phyloP scores from a whole-genome alignment of 108 stramenopile species.

The Nitzschia sp. region DNA sequence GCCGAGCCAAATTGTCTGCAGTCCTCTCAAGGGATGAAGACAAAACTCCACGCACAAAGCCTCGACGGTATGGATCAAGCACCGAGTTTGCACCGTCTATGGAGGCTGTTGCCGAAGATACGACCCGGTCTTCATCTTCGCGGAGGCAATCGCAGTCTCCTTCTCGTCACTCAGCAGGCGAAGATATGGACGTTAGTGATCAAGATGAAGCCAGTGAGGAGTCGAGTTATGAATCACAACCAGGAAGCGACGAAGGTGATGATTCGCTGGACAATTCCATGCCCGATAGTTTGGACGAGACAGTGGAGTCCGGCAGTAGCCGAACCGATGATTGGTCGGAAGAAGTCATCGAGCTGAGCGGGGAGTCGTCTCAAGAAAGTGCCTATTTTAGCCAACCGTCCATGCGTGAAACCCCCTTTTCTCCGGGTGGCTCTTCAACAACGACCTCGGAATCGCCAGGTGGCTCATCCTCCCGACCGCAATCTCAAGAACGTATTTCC shows the following conservation, averaged over 20 bases:
- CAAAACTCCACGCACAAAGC: constrained; percentile 8
- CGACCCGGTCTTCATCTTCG: not conserved
- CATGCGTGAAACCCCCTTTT: not conserved
- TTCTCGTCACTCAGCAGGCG: not conserved
- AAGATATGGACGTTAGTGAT: not conserved
- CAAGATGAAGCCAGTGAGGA: not conserved
- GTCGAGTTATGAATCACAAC: constrained; percentile 10
- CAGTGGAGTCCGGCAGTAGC: not conserved
- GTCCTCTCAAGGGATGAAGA: not conserved
- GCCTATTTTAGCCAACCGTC: not conserved
- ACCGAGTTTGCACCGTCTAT: constrained; percentile 11
- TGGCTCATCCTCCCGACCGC: not conserved
- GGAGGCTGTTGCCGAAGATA: constrained; percentile 3
- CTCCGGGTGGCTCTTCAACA: not conserved
- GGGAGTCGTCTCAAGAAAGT: constrained; percentile 6
- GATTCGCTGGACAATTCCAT: constrained; percentile 20
- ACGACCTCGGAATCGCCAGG: not conserved
- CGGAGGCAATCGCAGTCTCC: not conserved
- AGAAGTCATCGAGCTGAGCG: constrained; percentile 16
- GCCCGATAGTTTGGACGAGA: not conserved
- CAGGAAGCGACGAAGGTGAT: constrained; percentile 4
- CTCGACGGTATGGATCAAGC: constrained; percentile 8
- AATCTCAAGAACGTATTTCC: not conserved
- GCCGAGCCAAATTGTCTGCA: not conserved
- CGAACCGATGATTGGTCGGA: not conserved